A percentile compares a stretch with the other conserved stretches of the same genome.
phyloP scores from a whole-genome alignment of 495 filamentous ascomycete species.

The Hypoxylon fuscum region DNA sequence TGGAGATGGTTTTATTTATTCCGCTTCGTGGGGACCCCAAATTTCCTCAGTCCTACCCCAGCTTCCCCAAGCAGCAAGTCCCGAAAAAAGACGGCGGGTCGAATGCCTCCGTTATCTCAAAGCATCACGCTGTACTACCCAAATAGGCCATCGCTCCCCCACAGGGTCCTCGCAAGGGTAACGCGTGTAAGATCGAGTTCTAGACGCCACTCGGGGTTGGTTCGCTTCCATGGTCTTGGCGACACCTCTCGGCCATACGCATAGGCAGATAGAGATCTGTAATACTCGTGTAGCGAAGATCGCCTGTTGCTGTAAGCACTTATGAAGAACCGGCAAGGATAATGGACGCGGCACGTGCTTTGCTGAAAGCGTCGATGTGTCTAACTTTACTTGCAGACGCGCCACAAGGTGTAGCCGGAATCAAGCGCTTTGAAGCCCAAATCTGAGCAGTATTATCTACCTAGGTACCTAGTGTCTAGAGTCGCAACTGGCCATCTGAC shows the following conservation, averaged over 20 bases:
- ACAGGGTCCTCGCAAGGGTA: slow-evolving; percentile 11
- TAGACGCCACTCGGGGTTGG: slow-evolving; percentile 24
- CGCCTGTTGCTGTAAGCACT: slow-evolving; percentile 9
- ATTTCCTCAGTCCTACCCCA: slow-evolving; percentile 18
- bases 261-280: slow-evolving; percentile 15
- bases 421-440: slow-evolving; percentile 4
- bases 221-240: slow-evolving; percentile 29
- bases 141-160: slow-evolving; percentile 13
- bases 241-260: slow-evolving; percentile 5
- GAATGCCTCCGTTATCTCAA: slow-evolving; percentile 19
- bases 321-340: slow-evolving; percentile 19
- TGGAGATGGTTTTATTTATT: slow-evolving; percentile 28
- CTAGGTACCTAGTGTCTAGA: too few species aligned
- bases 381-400: too few species aligned
- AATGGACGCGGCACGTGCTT: slow-evolving; percentile 9
- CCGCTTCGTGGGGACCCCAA: slow-evolving; percentile 5
- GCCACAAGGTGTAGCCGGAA: slow-evolving; percentile 7
- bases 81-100: slow-evolving; percentile 29
- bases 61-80: slow-evolving; percentile 22
- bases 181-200: slow-evolving; percentile 20
- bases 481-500: too few species aligned
- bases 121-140: slow-evolving; percentile 13
- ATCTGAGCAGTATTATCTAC: not conserved
- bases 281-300: slow-evolving; percentile 18
- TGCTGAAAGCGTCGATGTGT: not conserved